phyloP scores from a whole-genome alignment of 257 asterid species.

The Buddleja alternifolia region DNA sequence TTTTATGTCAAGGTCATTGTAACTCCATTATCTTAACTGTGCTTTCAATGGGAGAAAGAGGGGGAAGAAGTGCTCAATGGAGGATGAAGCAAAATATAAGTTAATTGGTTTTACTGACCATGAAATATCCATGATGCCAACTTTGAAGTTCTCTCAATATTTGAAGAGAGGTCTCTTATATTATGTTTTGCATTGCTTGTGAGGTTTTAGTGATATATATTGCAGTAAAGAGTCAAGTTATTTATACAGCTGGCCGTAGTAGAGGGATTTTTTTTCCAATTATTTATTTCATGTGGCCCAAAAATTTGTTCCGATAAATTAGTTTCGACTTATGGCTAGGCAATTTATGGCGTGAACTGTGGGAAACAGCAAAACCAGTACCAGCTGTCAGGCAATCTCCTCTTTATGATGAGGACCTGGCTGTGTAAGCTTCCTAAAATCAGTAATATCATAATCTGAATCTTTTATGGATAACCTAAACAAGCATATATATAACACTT shows the following conservation, averaged over 20 bases:
- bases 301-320: slow-evolving; percentile 19
- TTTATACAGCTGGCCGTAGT: slow-evolving; percentile 14
- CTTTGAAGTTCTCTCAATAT: neutral
- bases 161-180: neutral
- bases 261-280: neutral
- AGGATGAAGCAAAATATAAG: neutral
- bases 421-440: slow-evolving; percentile 75
- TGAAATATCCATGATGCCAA: slow-evolving; percentile 6
- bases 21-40: neutral
- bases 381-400: slow-evolving; percentile 94
- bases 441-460: neutral
- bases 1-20: neutral
- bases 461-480: slow-evolving; percentile 16
- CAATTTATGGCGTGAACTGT: slow-evolving; percentile 96
- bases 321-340: slow-evolving; percentile 51
- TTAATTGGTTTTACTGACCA: slow-evolving; percentile 1
- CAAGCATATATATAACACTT: slow-evolving; percentile 22
- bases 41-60: neutral
- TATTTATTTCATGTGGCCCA: neutral
- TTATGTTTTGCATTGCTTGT: slow-evolving; percentile 11
- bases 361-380: slow-evolving; percentile 96
- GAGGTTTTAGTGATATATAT: neutral
- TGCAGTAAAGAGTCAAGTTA: neutral
- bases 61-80: neutral
- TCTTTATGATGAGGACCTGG: slow-evolving; percentile 94